Percentiles rank a stretch among this genome's conserved stretches.
Evolutionary conservation across 2,329 filamentous ascomycete species (phyloP).

Genomic region (Parascedosporium putredinis): DNA sequence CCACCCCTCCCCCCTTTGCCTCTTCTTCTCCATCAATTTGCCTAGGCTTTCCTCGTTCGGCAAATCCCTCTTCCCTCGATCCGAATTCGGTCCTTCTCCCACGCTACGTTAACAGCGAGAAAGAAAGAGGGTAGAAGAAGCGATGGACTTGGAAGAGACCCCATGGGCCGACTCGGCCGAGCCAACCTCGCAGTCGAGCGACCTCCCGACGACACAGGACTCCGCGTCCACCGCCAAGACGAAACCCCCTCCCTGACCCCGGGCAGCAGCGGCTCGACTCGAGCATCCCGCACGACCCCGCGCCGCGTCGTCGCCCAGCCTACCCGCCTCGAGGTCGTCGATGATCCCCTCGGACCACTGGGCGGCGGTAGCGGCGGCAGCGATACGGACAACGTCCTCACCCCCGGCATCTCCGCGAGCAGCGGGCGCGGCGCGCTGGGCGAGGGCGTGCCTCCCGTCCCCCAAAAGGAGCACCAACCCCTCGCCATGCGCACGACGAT

Average conservation of each 20-base stretch:
- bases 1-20: not conserved
- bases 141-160: constrained; percentile 42
- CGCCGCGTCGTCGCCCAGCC: constrained; percentile 63
- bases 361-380: constrained; percentile 44
- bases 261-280: constrained; percentile 13
- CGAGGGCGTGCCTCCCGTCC: constrained; percentile 51
- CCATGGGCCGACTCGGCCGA: constrained; percentile 41
- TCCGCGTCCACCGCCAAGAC: constrained; percentile 17
- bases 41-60: no score
- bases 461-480: constrained; percentile 54
- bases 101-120: no score
- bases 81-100: no score
- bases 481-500: constrained; percentile 50
- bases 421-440: no score
- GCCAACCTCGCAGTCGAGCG: constrained; percentile 20
- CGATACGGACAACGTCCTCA: constrained; percentile 29
- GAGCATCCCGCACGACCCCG: constrained; percentile 30
- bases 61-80: no score
- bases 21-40: not conserved
- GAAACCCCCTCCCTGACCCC: constrained; percentile 20
- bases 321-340: constrained; percentile 67
- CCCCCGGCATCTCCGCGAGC: constrained; percentile 27
- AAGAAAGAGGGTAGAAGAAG: no score
- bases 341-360: constrained; percentile 67
- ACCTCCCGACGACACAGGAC: constrained; percentile 20